These are phyloP conservation scores for Spongospora subterranea DNA, from an alignment of 208 protist species.

Conservation along the genomic window DNA sequence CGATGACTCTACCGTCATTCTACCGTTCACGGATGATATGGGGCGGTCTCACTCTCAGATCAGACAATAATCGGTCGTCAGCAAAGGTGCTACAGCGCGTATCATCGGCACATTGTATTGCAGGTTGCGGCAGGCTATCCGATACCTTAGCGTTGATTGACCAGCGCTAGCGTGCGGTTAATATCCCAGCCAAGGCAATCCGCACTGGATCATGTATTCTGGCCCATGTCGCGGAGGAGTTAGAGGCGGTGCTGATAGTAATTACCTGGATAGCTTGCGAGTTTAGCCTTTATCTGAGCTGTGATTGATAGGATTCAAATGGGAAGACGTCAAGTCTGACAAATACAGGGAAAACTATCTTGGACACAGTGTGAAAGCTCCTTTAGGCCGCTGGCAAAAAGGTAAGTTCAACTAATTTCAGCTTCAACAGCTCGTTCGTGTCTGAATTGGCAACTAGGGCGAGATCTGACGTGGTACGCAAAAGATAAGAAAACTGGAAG, in stretches of 20 bases:
- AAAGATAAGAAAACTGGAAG: slow-evolving; percentile 30
- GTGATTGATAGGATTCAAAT: slow-evolving; percentile 65
- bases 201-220: background rate
- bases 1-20: too few species aligned
- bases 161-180: too few species aligned
- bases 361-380: slow-evolving; percentile 72
- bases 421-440: background rate
- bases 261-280: background rate
- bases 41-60: too few species aligned
- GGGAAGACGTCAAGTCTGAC: slow-evolving; percentile 73
- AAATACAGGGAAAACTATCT: slow-evolving; percentile 76
- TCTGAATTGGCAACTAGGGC: background rate
- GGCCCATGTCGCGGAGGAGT: background rate
- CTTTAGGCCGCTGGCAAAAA: slow-evolving; percentile 73
- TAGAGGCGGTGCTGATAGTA: background rate
- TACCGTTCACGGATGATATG: too few species aligned
- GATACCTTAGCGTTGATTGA: too few species aligned
- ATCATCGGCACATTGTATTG: too few species aligned
- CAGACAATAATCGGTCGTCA: too few species aligned
- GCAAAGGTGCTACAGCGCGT: too few species aligned
- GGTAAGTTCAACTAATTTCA: slow-evolving; percentile 67
- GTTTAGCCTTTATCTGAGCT: background rate
- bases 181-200: too few species aligned
- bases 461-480: slow-evolving; percentile 39
- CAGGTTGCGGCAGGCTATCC: too few species aligned